Evolutionary conservation across 768 basidiomycete genomes (phyloP).

Genomic region (Mycena indigotica): DNA sequence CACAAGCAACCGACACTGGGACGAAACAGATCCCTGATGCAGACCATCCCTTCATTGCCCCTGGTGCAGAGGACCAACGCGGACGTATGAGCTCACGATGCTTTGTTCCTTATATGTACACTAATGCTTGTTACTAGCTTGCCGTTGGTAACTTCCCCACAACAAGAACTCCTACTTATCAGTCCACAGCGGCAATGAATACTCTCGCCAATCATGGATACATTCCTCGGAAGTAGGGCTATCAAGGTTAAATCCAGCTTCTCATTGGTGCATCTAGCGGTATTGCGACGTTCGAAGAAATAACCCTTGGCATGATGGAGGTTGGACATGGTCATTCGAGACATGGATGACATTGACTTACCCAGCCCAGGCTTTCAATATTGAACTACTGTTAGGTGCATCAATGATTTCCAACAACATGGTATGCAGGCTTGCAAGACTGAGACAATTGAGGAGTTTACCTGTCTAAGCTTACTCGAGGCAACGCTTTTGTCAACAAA

Average conservation of each 20-base stretch:
- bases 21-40: constrained; percentile 15
- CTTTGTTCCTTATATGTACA: too few species aligned
- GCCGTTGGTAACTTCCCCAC: too few species aligned
- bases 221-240: constrained; percentile 3
- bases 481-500: constrained; percentile 18
- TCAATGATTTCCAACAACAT: constrained; percentile 14
- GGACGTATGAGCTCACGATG: constrained; percentile 6
- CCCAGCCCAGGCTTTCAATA: constrained; percentile 15
- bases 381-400: constrained; percentile 13
- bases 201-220: constrained; percentile 12
- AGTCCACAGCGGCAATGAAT: constrained; percentile 7
- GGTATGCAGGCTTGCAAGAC: too few species aligned
- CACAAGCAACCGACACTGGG: constrained; percentile 10
- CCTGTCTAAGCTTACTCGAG: constrained; percentile 15
- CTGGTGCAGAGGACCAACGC: constrained; percentile 15
- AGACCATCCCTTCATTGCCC: constrained; percentile 17
- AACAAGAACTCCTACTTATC: too few species aligned
- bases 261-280: constrained; percentile 4
- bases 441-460: too few species aligned
- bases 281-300: constrained; percentile 17
- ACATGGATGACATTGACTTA: too few species aligned
- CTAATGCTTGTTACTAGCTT: too few species aligned
- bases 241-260: neutral
- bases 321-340: too few species aligned
- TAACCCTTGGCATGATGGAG: constrained; percentile 16